Percentiles rank a stretch among this genome's conserved stretches.
Evolutionary conservation across 2,329 filamentous ascomycete genomes (phyloP).

Genomic region (Pseudonectria buxi): DNA sequence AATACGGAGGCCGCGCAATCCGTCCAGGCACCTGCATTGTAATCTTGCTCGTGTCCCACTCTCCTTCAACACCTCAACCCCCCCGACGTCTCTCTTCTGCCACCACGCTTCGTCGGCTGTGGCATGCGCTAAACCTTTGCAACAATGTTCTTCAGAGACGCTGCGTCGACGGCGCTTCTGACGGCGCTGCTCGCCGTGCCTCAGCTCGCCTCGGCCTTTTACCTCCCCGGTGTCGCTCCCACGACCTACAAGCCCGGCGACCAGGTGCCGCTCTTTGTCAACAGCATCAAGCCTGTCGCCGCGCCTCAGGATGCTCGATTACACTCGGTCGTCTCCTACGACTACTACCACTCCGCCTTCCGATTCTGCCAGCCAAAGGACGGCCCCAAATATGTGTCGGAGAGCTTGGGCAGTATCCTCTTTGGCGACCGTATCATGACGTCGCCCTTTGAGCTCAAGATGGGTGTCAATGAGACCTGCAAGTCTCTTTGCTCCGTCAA

Average conservation of each 20-base stretch:
- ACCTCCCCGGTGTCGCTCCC: constrained; percentile 91
- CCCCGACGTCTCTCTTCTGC: background rate
- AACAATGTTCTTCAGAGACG: constrained; percentile 40
- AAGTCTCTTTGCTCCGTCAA: constrained; percentile 66
- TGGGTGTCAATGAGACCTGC: constrained; percentile 83
- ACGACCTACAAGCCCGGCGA: constrained; percentile 81
- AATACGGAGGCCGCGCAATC: constrained; percentile 1
- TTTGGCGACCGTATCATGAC: constrained; percentile 97
- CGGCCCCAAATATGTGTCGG: constrained; percentile 72
- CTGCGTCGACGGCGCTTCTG: constrained; percentile 44
- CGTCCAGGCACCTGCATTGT: background rate
- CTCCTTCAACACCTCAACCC: constrained; percentile 11
- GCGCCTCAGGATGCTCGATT: constrained; percentile 71
- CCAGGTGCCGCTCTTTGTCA: constrained; percentile 81
- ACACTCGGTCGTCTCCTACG: constrained; percentile 89
- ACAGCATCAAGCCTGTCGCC: constrained; percentile 81
- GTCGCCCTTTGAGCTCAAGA: constrained; percentile 85
- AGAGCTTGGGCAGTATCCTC: constrained; percentile 83
- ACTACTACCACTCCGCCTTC: constrained; percentile 88
- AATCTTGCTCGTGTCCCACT: constrained; percentile 3
- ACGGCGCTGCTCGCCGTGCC: constrained; percentile 45
- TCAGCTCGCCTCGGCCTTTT: constrained; percentile 67
- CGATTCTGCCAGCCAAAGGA: constrained; percentile 78
- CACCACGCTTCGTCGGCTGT: constrained; percentile 3
- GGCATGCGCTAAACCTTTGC: constrained; percentile 22